A percentile compares a stretch with the other conserved stretches of the same genome.
phyloP scores from a whole-genome alignment of 2,329 filamentous ascomycete species.

The Pseudocercospora eumusae region DNA sequence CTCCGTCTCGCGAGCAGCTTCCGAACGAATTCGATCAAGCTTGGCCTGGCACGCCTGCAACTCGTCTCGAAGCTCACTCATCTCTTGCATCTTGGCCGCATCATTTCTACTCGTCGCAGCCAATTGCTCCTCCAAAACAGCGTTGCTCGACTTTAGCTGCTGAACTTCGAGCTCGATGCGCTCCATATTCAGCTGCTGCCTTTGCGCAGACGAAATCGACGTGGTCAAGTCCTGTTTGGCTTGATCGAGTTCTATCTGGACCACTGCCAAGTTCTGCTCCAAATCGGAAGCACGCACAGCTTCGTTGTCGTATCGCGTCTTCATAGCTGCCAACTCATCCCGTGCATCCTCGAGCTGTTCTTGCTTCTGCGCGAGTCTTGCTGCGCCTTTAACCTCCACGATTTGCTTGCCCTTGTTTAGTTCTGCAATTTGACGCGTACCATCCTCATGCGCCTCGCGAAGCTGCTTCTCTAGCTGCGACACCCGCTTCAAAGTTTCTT shows the following conservation, averaged over 20 bases:
- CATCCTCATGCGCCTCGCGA: constrained; percentile 32
- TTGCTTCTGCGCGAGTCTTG: constrained; percentile 48
- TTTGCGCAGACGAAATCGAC: background rate
- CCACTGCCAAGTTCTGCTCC: constrained; percentile 17
- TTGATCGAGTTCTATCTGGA: constrained; percentile 18
- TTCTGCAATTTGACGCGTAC: constrained; percentile 41
- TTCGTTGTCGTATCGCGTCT: constrained; percentile 19
- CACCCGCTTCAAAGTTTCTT: constrained; percentile 32
- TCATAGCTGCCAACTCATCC: constrained; percentile 35
- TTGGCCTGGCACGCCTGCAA: constrained; percentile 20
- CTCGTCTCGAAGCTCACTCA: constrained; percentile 22
- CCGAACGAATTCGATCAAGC: constrained; percentile 1
- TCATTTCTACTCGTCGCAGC: constrained; percentile 13
- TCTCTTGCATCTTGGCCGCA: constrained; percentile 16
- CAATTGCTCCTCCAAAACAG: constrained; percentile 24
- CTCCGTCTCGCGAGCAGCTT: constrained; percentile 39
- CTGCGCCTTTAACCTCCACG: constrained; percentile 47
- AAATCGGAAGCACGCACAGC: constrained; percentile 14
- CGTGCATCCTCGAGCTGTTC: constrained; percentile 49
- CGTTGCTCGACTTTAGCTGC: constrained; percentile 15
- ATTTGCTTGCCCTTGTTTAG: constrained; percentile 47
- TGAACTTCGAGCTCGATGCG: background rate
- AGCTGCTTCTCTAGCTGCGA: constrained; percentile 41
- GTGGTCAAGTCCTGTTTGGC: constrained; percentile 11
- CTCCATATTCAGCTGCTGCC: constrained; percentile 14